A percentile compares a stretch with the other conserved stretches of the same genome.
Conservation (phyloP, 2,329 filamentous ascomycete species). For the Clonostachys solani region DNA sequence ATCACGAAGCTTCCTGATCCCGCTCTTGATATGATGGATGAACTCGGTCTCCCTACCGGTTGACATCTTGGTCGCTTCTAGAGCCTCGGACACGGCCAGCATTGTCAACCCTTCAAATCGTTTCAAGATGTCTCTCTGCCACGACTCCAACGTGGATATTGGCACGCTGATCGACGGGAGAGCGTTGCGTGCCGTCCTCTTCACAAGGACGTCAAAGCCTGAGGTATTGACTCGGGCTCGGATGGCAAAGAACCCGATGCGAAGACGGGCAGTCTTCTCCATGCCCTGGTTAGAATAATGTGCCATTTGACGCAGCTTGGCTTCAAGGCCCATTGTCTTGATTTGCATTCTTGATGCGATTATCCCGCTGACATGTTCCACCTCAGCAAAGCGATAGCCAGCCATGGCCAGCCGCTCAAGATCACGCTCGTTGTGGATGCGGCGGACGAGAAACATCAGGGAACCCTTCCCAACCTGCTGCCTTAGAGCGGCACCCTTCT, state of each 20-base stretch:
- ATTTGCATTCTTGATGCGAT: constrained; percentile 75
- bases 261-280: constrained; percentile 36
- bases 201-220: constrained; percentile 63
- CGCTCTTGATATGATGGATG: constrained; percentile 34
- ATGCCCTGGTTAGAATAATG: constrained; percentile 47
- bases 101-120: constrained; percentile 42
- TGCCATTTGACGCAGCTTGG: constrained; percentile 61
- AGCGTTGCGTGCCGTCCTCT: constrained; percentile 49
- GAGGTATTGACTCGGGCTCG: constrained; percentile 43
- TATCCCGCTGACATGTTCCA: constrained; percentile 62
- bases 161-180: constrained; percentile 56
- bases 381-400: constrained; percentile 74
- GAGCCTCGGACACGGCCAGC: constrained; percentile 12
- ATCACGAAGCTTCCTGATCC: constrained; percentile 32
- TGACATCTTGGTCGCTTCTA: constrained; percentile 4
- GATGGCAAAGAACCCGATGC: constrained; percentile 48
- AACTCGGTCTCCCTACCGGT: constrained; percentile 34
- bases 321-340: constrained; percentile 52
- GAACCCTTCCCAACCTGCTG: constrained; percentile 61
- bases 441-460: constrained; percentile 73
- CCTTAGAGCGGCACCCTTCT: too few relatives aligned
- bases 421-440: constrained; percentile 52
- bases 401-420: constrained; percentile 60
- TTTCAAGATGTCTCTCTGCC: constrained; percentile 50
- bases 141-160: constrained; percentile 44